Base-by-base conservation (phyloP, 768 basidiomycete genomes). In the Tulasnella sp. region DNA sequence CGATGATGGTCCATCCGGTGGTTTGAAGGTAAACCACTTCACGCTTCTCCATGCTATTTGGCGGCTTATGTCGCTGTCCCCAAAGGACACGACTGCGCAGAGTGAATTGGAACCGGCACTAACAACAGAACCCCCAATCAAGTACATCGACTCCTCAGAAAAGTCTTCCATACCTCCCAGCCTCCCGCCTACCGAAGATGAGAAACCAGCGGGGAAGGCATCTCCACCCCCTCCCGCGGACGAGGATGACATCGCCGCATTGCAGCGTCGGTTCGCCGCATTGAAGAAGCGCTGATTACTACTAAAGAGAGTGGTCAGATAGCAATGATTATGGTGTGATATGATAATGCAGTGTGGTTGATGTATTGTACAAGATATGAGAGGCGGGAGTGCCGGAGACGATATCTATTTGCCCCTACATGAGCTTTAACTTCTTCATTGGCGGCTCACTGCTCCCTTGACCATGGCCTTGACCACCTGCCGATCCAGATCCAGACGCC, bases 211-310 rank as follows among this genome's bases (percentile, higher is more conserved):
- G 52, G 31, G 41, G 60, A 25, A 46, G 21, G 31, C 48, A 50
- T 29, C 54, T 31, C 46, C 63, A 57, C 31, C 62, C 63, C 8
- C 60, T 59, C 46, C 57, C 69, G 62, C 69, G 71, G 56, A 64
- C 74, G 38, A 80, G 67, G 83, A 91, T 64, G 85, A 85, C 59
- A 88, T 91, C 65, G 84, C 85, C 41, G 75, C 80, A 21, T 74
- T 96, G 51, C 73, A 84, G 52, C 81, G 79, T 69, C 81, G 92
- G 59, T 94, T 96, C 66, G 89, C 86, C 62, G 84, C 81, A 27
- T 72, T 96, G 65, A 96, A 93, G 75, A 89, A 88, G 72, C 81
- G 82, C 49, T 89, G 70, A 71, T 49, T 34, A 51, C 43, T 41
- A 41, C 53, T 24, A 54, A 19, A 25, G 22, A 53, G 25, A 41